These are phyloP conservation scores for Naganishia cerealis DNA, from an alignment of 1,284 basidiomycete species.

Conservation along the genomic window DNA sequence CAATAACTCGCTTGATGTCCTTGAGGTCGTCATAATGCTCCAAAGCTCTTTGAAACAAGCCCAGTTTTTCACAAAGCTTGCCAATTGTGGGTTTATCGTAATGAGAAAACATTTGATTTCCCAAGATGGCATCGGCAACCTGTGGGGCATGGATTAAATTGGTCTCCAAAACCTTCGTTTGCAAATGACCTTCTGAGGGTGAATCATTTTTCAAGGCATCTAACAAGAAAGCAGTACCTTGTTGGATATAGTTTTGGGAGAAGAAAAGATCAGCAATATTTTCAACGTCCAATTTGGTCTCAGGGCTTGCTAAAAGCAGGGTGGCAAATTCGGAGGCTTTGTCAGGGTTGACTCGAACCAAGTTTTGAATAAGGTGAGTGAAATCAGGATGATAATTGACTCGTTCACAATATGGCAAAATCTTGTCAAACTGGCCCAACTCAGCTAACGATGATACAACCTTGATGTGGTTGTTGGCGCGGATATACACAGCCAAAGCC, in stretches of 20 bases:
- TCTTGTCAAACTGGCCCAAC: conserved; percentile 98
- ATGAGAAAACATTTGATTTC: conserved; percentile 98
- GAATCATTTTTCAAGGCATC: conserved; percentile 99
- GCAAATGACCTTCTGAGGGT: conserved; percentile 92
- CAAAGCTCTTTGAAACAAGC: conserved; percentile 82
- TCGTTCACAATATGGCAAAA: conserved; percentile 95
- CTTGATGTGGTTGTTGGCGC: conserved; percentile 98
- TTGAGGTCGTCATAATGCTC: conserved; percentile 97
- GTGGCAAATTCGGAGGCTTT: conserved; percentile 97
- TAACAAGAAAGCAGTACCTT: conserved; percentile 94
- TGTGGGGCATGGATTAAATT: conserved; percentile 97
- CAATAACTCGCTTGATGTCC: conserved; percentile 97
- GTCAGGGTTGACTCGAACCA: conserved; percentile 95
- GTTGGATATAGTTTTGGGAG: conserved; percentile 99
- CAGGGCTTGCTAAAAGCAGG: conserved; percentile 89
- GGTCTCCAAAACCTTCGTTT: conserved; percentile 96
- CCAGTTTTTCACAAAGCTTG: conserved; percentile 97
- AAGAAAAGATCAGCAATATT: conserved; percentile 98
- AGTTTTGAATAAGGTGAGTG: conserved; percentile 89
- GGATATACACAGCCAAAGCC: conserved; percentile 96
- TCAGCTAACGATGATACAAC: conserved; percentile 98
- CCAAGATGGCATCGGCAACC: conserved; percentile 97
- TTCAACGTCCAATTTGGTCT: conserved; percentile 94
- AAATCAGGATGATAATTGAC: conserved; percentile 96
- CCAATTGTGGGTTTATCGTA: conserved; percentile 96